Base-by-base conservation (phyloP, 163 green algal species). In the Scenedesmus sp. region DNA sequence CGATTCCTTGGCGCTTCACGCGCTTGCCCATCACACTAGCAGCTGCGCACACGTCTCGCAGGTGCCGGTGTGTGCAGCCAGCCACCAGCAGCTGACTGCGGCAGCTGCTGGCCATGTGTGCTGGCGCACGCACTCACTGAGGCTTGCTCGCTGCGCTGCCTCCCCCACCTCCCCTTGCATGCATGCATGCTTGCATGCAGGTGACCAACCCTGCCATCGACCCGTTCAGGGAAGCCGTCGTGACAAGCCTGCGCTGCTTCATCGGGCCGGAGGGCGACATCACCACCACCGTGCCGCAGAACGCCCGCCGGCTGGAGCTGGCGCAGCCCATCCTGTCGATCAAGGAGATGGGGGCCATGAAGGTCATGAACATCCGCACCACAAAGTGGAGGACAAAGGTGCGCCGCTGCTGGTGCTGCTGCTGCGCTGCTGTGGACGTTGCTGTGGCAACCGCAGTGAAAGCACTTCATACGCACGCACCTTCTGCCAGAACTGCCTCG, bases 171-270 rank as follows among this genome's bases (percentile, higher is more conserved):
- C 4, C 53, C 44, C 33, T 80, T 72, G 49, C 26, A n/a, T n/a
- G n/a, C 22, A 79, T 30, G n/a, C 40, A 18, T 30, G 12, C 12
- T 59, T 22, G 7, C 33, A 2, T 35, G 16, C 94, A 98, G 96
- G 98, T 99, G 84, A 99, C 98, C 80, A 99, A 99, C 94, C 98
- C 98, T 4, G 97, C 98, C 82, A 99, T 99, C 81, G 98, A 99
- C 91, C 98, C 98, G 26, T 98, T 99, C 91, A 95, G 98, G 76
- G 98, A 99, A 94, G 97, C 96, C 43, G 94, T 99, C 43, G 98
- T 99, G 65, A 99, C 97, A 2, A 97, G 94, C 3, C 96, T 98
- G 42, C 94, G 97, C 85, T 98, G 96, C 94, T 99, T 99, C 92
- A 93, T 99, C 26, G 98, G 98, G n/a, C 98, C 98, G 0, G 97